phyloP scores from a whole-genome alignment of 345 rosid genomes.

The Rhodomyrtus tomentosa region DNA sequence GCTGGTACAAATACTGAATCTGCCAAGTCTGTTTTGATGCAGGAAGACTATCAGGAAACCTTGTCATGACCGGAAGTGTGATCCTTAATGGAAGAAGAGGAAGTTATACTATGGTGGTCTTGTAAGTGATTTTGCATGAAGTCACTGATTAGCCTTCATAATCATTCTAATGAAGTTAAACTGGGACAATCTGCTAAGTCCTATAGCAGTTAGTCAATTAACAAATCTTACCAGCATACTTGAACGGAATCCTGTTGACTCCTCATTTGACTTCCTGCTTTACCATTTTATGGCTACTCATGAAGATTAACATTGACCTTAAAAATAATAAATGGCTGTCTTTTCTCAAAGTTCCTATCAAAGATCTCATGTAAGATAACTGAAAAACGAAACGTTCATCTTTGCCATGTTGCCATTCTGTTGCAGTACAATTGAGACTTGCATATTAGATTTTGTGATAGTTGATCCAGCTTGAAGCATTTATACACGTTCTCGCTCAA shows the following conservation, averaged over 20 bases:
- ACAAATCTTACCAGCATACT: not conserved
- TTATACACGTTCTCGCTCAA: not conserved
- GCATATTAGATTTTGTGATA: not conserved
- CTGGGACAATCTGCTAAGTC: not conserved
- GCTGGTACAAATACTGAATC: not conserved
- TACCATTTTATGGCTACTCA: not conserved
- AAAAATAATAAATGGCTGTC: not conserved
- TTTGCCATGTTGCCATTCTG: not conserved
- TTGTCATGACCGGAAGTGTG: conserved; percentile 75
- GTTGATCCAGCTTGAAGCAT: not conserved
- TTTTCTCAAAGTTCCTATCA: not conserved
- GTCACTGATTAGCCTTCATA: not conserved
- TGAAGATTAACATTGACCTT: not conserved
- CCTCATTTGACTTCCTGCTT: not conserved
- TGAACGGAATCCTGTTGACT: not conserved
- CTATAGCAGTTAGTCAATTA: not conserved
- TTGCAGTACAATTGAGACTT: not conserved
- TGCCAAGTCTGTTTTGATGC: conserved; percentile 3
- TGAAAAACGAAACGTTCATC: not conserved
- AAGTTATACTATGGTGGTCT: conserved; percentile 36
- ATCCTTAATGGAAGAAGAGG: conserved; percentile 71
- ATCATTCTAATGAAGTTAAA: not conserved
- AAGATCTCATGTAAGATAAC: not conserved
- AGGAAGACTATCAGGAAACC: conserved; percentile 88
- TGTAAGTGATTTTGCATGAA: conserved; percentile 31